phyloP scores from a whole-genome alignment of 805 yeast genomes.

The Maudiozyma barnettii region DNA sequence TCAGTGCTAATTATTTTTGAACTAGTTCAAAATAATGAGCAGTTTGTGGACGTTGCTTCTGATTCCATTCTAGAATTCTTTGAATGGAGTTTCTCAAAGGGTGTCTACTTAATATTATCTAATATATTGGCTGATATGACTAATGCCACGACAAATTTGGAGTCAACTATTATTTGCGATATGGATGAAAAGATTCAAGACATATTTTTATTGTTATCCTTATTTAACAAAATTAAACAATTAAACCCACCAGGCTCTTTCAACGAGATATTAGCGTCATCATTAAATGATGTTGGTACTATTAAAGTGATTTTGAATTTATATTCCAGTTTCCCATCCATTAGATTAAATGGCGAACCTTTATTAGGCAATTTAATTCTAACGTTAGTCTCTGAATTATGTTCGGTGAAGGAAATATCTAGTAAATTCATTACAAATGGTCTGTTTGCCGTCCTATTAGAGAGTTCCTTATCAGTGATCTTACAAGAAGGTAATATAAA shows the following conservation, averaged over 20 bases:
- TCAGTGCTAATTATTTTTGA: slow-evolving; percentile 42
- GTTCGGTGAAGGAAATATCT: slow-evolving; percentile 52
- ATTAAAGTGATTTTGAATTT: slow-evolving; percentile 52
- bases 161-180: slow-evolving; percentile 26
- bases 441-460: slow-evolving; percentile 55
- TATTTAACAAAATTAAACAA: slow-evolving; percentile 49
- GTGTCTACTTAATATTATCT: slow-evolving; percentile 49
- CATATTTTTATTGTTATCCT: slow-evolving; percentile 48
- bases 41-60: slow-evolving; percentile 38
- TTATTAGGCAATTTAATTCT: slow-evolving; percentile 65
- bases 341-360: slow-evolving; percentile 53
- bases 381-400: slow-evolving; percentile 58
- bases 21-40: slow-evolving; percentile 31
- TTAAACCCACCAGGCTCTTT: slow-evolving; percentile 41
- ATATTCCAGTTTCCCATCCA: slow-evolving; percentile 57
- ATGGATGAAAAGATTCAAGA: slow-evolving; percentile 53
- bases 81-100: slow-evolving; percentile 53
- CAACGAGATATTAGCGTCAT: slow-evolving; percentile 40
- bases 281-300: slow-evolving; percentile 50
- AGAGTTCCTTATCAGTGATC: slow-evolving; percentile 59
- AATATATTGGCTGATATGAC: slow-evolving; percentile 48
- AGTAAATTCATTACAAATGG: slow-evolving; percentile 57
- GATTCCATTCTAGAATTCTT: slow-evolving; percentile 49
- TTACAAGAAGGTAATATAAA: slow-evolving; percentile 59
- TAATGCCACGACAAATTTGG: slow-evolving; percentile 30